Conservation (phyloP, 352 stramenopile species). For the Phytopythium helicoides region DNA sequence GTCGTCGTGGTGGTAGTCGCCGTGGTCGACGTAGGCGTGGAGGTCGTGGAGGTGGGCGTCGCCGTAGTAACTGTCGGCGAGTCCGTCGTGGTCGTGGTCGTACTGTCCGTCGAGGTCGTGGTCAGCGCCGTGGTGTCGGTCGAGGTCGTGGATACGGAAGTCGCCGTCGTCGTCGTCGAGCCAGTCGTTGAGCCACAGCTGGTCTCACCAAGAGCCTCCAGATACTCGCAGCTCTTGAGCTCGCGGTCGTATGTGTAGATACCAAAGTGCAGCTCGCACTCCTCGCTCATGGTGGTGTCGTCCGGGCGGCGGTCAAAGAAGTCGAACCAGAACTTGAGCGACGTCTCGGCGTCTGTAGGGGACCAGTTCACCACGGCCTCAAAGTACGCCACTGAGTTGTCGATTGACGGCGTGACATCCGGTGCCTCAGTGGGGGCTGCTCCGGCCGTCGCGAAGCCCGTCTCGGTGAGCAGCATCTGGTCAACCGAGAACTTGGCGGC, state of each 20-base stretch:
- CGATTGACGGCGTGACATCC: constrained; percentile 33
- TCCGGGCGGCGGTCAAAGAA: constrained; percentile 52
- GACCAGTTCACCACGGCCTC: constrained; percentile 19
- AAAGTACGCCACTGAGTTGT: constrained; percentile 23
- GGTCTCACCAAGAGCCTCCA: constrained; percentile 7
- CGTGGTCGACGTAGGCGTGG: background rate
- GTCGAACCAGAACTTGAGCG: constrained; percentile 57
- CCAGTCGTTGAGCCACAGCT: background rate
- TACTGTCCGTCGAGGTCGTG: constrained; percentile 1
- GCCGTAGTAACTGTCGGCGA: background rate
- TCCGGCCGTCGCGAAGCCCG: constrained; percentile 48
- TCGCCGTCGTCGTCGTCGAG: background rate
- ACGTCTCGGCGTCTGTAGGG: constrained; percentile 17
- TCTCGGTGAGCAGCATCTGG: constrained; percentile 56
- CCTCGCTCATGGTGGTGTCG: constrained; percentile 29
- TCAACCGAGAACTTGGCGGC: constrained; percentile 26
- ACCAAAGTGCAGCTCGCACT: constrained; percentile 56
- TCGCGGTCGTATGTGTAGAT: constrained; percentile 47
- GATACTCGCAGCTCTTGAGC: constrained; percentile 35
- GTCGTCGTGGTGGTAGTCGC: background rate
- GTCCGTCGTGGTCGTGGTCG: background rate
- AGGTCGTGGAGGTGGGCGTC: background rate
- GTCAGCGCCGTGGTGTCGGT: background rate
- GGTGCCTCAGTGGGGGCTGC: constrained; percentile 28
- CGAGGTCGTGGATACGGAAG: background rate